Base-by-base conservation (phyloP, 1,284 basidiomycete species). In the Puccinia sorghi region DNA sequence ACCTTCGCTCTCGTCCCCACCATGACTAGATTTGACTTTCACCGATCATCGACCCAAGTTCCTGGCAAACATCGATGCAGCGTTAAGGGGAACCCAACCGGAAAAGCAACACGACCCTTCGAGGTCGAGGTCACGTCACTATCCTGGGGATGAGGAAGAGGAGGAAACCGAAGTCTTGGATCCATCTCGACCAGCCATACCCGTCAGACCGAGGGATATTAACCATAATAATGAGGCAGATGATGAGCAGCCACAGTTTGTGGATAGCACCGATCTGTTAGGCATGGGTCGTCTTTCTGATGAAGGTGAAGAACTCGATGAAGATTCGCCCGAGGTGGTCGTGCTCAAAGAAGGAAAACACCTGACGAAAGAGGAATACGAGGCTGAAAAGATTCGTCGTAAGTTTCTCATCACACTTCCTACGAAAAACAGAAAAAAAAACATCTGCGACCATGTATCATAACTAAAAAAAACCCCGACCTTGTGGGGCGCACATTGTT, bases 111-210 rank as follows among this genome's bases (percentile, higher is more conserved):
- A 4, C 46, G 54, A 43, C 50, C 27, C 11, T 74, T 17, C 32
- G 9, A 9, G 20, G 1, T 48, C 15, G 7, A 22, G 37, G 2
- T 4, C 41, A 20, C 27, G 56, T 6, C 52, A 50, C 6, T 8
- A 25, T 46, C 11, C 8, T 43, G 41, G 54, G 17, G 20, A 32
- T 13, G 39, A 66, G 50, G 64, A 56, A 1, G 43, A 57, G 13
- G 52, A 70, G 22, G 66, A 59, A 69, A 77, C 75, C n/a, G 75
- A 77, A 32, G 52, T 77, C 56, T 39, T 77, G 27, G 75, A 77
- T 70, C 75, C 75, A 54, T 69, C 64, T 70, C 66, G 75, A 27
- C 75, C 75, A 59, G 75, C 75, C 13, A 77, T 77, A 12, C 75
- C 75, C 20, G 48, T 77, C 27, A 52, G 75, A 37, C 66, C 75